Conservation (phyloP, 2,329 filamentous ascomycete genomes). For the Sclerotinia glacialis region DNA sequence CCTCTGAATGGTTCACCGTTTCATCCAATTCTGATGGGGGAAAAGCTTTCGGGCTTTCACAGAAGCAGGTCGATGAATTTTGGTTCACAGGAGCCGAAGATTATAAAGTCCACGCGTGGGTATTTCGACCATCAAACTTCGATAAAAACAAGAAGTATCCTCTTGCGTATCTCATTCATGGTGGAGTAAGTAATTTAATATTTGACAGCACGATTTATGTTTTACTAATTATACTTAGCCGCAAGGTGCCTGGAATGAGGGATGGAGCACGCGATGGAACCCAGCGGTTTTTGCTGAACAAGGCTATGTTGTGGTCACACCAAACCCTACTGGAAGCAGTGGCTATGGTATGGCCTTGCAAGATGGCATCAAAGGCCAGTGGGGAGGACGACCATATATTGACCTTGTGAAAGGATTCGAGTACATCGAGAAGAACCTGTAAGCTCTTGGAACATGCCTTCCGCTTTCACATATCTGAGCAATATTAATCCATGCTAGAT, state of each 20-base stretch:
- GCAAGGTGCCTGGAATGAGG: conserved; percentile 39
- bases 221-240: conserved; percentile 26
- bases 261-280: conserved; percentile 73
- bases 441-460: conserved; percentile 23
- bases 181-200: conserved; percentile 48
- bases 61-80: conserved; percentile 62
- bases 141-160: conserved; percentile 70
- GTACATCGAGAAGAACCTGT: conserved; percentile 63
- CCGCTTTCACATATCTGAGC: too few species aligned
- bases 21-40: conserved; percentile 67
- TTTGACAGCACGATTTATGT: background rate
- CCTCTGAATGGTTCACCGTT: conserved; percentile 43
- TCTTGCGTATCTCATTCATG: conserved; percentile 76
- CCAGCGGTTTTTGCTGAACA: conserved; percentile 82
- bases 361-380: conserved; percentile 74
- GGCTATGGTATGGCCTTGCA: conserved; percentile 77
- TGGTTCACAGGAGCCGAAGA: conserved; percentile 64
- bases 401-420: conserved; percentile 79
- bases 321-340: conserved; percentile 80
- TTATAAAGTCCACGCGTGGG: conserved; percentile 62
- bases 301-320: conserved; percentile 77
- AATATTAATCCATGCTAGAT: conserved; percentile 5
- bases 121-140: conserved; percentile 66
- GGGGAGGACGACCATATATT: conserved; percentile 81
- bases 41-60: conserved; percentile 62